Base-by-base conservation (phyloP, 1,139 yeast genomes). In the Saccharomyces uvarum region DNA sequence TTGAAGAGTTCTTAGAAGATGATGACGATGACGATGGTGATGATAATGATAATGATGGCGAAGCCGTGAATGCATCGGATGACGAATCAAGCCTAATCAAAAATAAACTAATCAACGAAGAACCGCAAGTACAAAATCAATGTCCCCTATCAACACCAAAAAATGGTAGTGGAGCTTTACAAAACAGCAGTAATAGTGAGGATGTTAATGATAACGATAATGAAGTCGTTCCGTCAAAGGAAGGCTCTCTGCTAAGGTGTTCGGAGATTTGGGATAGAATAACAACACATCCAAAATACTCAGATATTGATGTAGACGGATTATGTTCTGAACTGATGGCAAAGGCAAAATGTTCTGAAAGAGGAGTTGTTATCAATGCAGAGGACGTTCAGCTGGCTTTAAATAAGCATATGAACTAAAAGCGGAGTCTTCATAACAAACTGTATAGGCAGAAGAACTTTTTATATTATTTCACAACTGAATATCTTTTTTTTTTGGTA, bases 231-330 rank as follows among this genome's bases (percentile, higher is more conserved):
- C 88, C 88, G 33, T 77, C 83, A 2, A 53, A 56, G 46, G 84
- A 65, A 70, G 73, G 69, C 50, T 75, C 70, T 64, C 68, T 76
- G 62, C 70, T 88, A 72, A 80, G 82, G 65, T 93, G 99, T 70
- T 83, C 95, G 0, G 97, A 90, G 63, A 86, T 91, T 24, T 93
- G 99, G 99, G 98, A 91, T 70, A 80, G 98, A 66, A 87, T 93
- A 46, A 88, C 97, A 2, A 75, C 95, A 14, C 97, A 93, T 76
- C 98, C 99, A 38, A 83, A 86, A 69, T 93, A 91, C 71, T 83
- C 95, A 5, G 97, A 91, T 58, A 77, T 93, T 55, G 98, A 93
- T 71, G 90, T 93, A 60, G 97, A 91, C 69, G 95, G 96, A 1
- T 79, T 93, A 66, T 93, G 99, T 77, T 70, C 75, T 46, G 99